phyloP scores from a whole-genome alignment of 2,329 filamentous ascomycete species.

The Trichoderma harzianum region DNA sequence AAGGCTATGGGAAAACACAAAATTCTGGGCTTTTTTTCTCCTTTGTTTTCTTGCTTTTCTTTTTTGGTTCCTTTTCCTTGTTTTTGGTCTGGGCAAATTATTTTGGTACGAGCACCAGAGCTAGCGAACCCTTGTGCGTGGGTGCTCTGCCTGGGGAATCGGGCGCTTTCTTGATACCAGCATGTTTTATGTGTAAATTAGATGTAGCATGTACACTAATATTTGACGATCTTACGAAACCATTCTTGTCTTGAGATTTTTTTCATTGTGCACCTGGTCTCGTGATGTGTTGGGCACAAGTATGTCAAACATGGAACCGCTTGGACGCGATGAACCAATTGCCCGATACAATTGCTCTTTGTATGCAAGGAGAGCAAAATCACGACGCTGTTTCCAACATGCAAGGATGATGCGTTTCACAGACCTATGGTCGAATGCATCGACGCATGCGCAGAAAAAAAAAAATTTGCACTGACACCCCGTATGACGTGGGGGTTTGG shows the following conservation, averaged over 20 bases:
- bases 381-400: not conserved
- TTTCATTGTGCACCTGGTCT: not conserved
- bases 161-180: conserved; percentile 14
- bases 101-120: not conserved
- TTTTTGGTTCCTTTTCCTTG: not conserved
- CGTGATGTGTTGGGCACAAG: not conserved
- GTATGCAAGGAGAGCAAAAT: not conserved
- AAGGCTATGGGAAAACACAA: not conserved
- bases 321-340: not conserved
- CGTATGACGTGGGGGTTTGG: conserved; percentile 4
- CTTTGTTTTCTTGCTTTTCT: not conserved
- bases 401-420: conserved; percentile 2
- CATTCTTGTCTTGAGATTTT: not conserved
- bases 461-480: not conserved
- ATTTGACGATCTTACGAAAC: conserved; percentile 3
- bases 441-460: not conserved
- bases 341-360: not conserved
- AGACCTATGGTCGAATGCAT: not conserved
- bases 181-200: conserved; percentile 16
- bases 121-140: not conserved
- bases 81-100: not conserved
- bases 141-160: not conserved
- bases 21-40: not conserved
- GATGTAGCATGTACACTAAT: conserved; percentile 15
- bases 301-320: not conserved